phyloP scores from a whole-genome alignment of 371 early-diverging fungal species.

The Smittium mucronatum region DNA sequence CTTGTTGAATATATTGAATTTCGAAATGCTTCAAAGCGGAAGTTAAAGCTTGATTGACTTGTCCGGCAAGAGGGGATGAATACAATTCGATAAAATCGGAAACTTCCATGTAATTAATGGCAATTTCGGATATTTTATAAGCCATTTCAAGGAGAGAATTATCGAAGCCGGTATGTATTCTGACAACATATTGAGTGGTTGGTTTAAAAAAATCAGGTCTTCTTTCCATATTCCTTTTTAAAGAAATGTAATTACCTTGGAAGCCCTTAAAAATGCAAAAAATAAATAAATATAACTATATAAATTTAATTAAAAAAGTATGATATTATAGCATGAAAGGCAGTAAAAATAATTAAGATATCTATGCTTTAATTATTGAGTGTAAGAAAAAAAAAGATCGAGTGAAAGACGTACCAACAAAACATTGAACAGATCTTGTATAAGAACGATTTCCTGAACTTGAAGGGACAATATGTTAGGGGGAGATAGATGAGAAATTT shows the following conservation, averaged over 20 bases:
- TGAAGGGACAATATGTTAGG: background rate
- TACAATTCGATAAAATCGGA: constrained; percentile 58
- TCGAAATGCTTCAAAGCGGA: constrained; percentile 58
- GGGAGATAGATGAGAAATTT: background rate
- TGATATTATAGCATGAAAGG: too few species aligned
- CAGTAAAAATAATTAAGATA: too few species aligned
- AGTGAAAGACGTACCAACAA: background rate
- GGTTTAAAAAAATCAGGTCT: constrained; percentile 2
- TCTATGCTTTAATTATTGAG: too few species aligned
- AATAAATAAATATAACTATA: too few species aligned
- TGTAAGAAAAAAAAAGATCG: background rate
- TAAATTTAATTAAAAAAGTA: too few species aligned
- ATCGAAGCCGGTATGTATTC: constrained; percentile 38
- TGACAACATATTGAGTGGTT: constrained; percentile 3
- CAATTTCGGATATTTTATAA: constrained; percentile 58
- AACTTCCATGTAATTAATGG: constrained; percentile 53
- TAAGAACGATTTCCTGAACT: background rate
- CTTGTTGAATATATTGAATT: constrained; percentile 68
- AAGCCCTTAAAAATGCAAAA: too few species aligned
- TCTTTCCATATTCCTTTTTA: background rate
- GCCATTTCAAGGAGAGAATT: constrained; percentile 60
- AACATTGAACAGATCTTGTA: background rate
- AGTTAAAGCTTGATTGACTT: constrained; percentile 78
- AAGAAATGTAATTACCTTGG: background rate
- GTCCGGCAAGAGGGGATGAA: constrained; percentile 66